These are phyloP conservation scores for Pythium angustatum DNA, from an alignment of 352 stramenopile genomes.

Conservation along the genomic window DNA sequence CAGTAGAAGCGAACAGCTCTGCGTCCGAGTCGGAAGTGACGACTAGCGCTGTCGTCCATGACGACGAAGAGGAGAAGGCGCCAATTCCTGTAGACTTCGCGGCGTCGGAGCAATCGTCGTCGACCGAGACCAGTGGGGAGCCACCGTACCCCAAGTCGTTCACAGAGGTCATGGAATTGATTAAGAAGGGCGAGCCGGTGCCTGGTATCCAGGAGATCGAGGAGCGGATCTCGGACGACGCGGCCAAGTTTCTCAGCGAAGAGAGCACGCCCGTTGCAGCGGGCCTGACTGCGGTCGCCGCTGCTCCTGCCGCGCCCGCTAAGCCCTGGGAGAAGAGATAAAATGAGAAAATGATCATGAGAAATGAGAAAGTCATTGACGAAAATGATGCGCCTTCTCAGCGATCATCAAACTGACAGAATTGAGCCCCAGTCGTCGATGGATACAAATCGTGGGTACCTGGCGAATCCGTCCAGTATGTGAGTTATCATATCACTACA, in stretches of 20 bases:
- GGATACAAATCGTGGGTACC: too few relatives aligned
- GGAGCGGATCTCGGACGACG: slow-evolving; percentile 69
- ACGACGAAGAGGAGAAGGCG: slow-evolving; percentile 26
- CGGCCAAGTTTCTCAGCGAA: slow-evolving; percentile 28
- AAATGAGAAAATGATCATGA: not conserved
- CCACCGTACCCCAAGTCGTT: slow-evolving; percentile 72
- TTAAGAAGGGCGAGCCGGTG: slow-evolving; percentile 73
- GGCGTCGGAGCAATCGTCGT: not conserved
- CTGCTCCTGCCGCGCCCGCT: not conserved
- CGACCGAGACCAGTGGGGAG: slow-evolving; percentile 19
- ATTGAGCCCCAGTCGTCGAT: too few relatives aligned
- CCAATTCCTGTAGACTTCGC: not conserved
- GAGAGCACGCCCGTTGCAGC: not conserved
- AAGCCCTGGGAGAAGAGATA: slow-evolving; percentile 30
- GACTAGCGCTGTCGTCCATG: slow-evolving; percentile 6
- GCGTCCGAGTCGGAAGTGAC: slow-evolving; percentile 8
- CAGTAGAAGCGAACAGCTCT: not conserved
- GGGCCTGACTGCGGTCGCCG: not conserved
- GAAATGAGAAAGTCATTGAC: not conserved
- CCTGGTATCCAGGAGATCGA: slow-evolving; percentile 75
- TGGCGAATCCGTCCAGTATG: too few relatives aligned
- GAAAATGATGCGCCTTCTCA: too few relatives aligned
- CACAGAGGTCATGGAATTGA: slow-evolving; percentile 70
- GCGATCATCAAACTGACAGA: too few relatives aligned
- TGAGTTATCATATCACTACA: too few relatives aligned